phyloP scores from a whole-genome alignment of 2,329 filamentous ascomycete genomes.

The Fusarium sp. region DNA sequence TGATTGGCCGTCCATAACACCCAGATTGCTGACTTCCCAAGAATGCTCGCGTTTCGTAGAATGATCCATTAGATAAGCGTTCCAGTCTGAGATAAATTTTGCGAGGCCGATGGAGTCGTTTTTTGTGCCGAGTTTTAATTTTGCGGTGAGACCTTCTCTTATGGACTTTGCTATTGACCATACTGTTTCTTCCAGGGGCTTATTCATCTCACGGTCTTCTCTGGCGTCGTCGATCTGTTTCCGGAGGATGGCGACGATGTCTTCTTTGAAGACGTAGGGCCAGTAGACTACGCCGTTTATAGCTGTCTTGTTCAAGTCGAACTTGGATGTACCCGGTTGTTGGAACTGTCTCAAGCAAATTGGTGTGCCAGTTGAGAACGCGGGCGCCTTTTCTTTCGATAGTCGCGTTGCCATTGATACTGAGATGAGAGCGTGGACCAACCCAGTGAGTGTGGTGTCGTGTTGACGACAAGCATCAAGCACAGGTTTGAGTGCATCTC shows the following conservation, averaged over 20 bases:
- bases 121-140: constrained; percentile 19
- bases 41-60: background rate
- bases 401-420: constrained; percentile 19
- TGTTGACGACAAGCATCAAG: constrained; percentile 2
- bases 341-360: constrained; percentile 19
- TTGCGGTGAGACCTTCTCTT: constrained; percentile 29
- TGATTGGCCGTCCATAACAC: background rate
- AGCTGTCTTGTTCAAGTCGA: constrained; percentile 7
- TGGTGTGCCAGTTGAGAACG: constrained; percentile 10
- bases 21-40: constrained; percentile 32
- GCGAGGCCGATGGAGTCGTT: constrained; percentile 15
- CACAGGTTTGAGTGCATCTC: background rate
- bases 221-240: background rate
- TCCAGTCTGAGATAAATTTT: constrained; percentile 23
- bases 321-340: background rate
- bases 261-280: background rate
- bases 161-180: constrained; percentile 42
- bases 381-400: background rate
- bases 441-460: constrained; percentile 13
- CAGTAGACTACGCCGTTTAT: constrained; percentile 12
- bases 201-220: background rate
- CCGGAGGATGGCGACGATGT: background rate
- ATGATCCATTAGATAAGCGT: background rate
- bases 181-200: background rate
- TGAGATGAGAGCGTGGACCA: background rate